Evolutionary conservation across 306 rosid species (phyloP), one percentile per base, ranked within the genome.

Genomic region (Canavalia gladiata): DNA sequence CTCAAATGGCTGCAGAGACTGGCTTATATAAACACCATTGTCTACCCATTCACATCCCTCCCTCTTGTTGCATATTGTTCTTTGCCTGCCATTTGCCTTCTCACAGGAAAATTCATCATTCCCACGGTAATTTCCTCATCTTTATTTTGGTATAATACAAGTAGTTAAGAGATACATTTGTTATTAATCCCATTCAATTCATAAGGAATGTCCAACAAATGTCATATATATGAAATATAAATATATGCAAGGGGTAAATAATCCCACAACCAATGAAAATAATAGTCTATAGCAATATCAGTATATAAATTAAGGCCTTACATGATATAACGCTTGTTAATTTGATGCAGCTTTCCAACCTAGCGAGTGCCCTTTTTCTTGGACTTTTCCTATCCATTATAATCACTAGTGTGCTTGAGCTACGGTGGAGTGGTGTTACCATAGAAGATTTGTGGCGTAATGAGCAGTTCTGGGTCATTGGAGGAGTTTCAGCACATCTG

Each of bases 401-500:
- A 62, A 18, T 42, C 5, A 95, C 97, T 0, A 89, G 97, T 45
- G 94, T 95, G 68, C 95, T 95, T 0, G 97, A 95, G 93, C 75
- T 95, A 72, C 83, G 99, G 50, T 95, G 98, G 99, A 95, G 99
- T 42, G 96, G 98, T 6, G 97, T 95, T 11, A 90, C 95, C 77
- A 89, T 91, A 0, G 91, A 90, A 85, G 99, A 90, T 41, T 43
- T 90, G 57, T 93, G 99, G 99, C 90, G 99, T 74, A 95, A 93
- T 6, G 98, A 95, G 87, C 98, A 95, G 70, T 95, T 95, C 80
- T 95, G 99, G 99, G 99, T 95, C 37, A 95, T 93, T 2, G 97
- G 98, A 85, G 99, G 99, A 43, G 99, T 95, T 72, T 95, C 99
- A 30, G 98, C 99, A 2, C 99, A 95, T 88, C 90, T 95, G 6